Base-by-base conservation (phyloP, 2,329 filamentous ascomycete genomes). In the Cephalotrichum gorgonifer region DNA sequence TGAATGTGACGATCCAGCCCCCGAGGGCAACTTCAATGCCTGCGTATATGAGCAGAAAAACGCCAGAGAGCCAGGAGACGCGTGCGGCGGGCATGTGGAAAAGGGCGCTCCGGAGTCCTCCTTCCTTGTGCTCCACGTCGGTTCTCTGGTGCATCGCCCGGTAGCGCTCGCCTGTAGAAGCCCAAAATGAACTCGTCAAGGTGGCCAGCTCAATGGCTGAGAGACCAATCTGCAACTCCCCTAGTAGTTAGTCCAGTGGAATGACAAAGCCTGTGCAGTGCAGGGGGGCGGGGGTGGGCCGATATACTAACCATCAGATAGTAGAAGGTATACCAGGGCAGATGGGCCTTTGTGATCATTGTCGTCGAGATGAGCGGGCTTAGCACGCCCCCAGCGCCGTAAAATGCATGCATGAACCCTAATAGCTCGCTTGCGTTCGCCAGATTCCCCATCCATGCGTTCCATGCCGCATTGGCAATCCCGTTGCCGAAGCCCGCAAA, bases 1-100 rank as follows among this genome's bases (percentile, higher is more conserved):
- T 94, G 61, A 95, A 94, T 1, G 83, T 83, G 44, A 88, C 83
- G 53, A 94, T 83, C 87, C 87, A 93, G 15, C 87, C 68, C 9
- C 84, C 83, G 2, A 89, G 69, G 1, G 79, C 80, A 52, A 88
- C 84, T 64, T 95, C 88, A 6, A 79, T 75, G 4, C 88, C 88
- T 1, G 91, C 83, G 58, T 94, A 94, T 8, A 80, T 79, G 4
- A 94, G 74, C 14, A 94, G 68, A 61, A 94, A 94, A 2, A 85
- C 52, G 2, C 86, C 75, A 41, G 80, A 72, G n/a, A 88, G 69
- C 85, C 86, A 90, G 3, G 84, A 48, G n/a, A 48, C 27, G 20
- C 47, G 47, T 14, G 47, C 47, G 26, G 33, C 47, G 39, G 47
- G 47, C 9, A 22, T 22, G 20, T 48, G 41, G 39, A 48, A 28